Conservation (phyloP, 2,329 filamentous ascomycete genomes). For the Reticulascus tulasneorum region DNA sequence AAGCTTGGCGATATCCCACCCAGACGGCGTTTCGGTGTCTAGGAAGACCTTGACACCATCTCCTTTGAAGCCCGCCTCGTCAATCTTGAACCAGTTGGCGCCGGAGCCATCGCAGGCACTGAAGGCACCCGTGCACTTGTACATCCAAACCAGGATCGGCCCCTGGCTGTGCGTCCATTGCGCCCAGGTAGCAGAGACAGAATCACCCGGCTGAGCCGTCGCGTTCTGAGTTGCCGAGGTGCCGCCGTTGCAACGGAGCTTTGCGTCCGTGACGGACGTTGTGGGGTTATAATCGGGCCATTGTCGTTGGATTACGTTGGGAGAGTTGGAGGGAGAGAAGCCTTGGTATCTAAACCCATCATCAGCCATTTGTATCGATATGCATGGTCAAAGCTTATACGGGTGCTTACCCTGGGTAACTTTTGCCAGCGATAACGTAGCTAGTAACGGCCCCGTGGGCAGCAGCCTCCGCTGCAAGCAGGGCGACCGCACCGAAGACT, state of each 20-base stretch:
- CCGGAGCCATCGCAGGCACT: constrained; percentile 46
- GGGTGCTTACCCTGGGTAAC: constrained; percentile 40
- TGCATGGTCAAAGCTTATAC: no score
- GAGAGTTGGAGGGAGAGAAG: constrained; percentile 43
- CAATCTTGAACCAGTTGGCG: constrained; percentile 57
- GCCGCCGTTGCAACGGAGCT: constrained; percentile 54
- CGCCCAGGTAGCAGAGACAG: constrained; percentile 47
- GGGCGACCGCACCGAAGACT: no score
- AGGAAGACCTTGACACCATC: constrained; percentile 34
- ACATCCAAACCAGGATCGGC: constrained; percentile 55
- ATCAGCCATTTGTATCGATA: no score
- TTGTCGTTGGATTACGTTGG: constrained; percentile 53
- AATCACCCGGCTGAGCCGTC: constrained; percentile 40
- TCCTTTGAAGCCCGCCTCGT: constrained; percentile 46
- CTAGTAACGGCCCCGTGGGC: constrained; percentile 39
- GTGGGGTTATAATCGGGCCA: constrained; percentile 54
- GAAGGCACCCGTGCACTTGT: constrained; percentile 42
- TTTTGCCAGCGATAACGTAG: constrained; percentile 41
- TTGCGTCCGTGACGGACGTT: constrained; percentile 40
- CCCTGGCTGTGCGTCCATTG: constrained; percentile 58
- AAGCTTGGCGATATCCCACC: constrained; percentile 30
- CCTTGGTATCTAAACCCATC: no score
- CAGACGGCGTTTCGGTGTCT: constrained; percentile 28
- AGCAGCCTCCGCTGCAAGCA: no score
- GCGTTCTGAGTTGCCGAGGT: constrained; percentile 41